Evolutionary conservation across 352 stramenopile genomes (phyloP).

Genomic region (Pseudoperonospora humuli): DNA sequence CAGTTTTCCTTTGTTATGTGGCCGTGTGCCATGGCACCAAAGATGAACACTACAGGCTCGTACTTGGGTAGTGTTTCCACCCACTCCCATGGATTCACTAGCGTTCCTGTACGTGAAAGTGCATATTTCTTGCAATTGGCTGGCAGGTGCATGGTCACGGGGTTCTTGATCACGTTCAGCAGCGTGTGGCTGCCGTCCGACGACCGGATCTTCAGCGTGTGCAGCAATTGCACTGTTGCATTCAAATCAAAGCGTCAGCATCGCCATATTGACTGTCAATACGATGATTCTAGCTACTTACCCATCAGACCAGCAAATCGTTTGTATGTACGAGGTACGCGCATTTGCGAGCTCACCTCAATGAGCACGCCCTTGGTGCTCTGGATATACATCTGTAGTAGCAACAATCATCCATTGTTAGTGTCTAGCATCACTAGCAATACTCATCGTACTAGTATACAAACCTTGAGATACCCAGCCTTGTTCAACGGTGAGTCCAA

Average conservation of each 20-base stretch:
- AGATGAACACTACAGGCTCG: slow-evolving; percentile 95
- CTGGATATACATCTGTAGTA: slow-evolving; percentile 86
- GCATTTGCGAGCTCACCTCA: slow-evolving; percentile 97
- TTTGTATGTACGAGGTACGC: slow-evolving; percentile 99
- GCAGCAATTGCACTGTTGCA: slow-evolving; percentile 94
- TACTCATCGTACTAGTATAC: neutral
- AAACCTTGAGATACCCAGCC: slow-evolving; percentile 92
- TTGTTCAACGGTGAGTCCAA: slow-evolving; percentile 99
- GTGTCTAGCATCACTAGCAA: neutral
- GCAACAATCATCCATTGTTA: neutral
- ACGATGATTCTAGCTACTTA: slow-evolving; percentile 26
- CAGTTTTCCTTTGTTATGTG: slow-evolving; percentile 96
- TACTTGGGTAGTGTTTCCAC: slow-evolving; percentile 87
- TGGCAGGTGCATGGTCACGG: slow-evolving; percentile 94
- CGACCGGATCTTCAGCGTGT: slow-evolving; percentile 99
- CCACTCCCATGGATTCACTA: slow-evolving; percentile 94
- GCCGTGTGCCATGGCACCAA: slow-evolving; percentile 96
- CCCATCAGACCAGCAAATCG: slow-evolving; percentile 94
- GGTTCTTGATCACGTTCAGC: slow-evolving; percentile 99
- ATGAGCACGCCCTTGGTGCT: slow-evolving; percentile 97
- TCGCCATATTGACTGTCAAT: neutral
- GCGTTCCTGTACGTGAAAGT: slow-evolving; percentile 87
- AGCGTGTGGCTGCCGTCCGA: slow-evolving; percentile 94
- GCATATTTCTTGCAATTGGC: slow-evolving; percentile 94
- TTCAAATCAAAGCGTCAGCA: slow-evolving; percentile 26